Conservation (phyloP, 106 monocot genomes). For the Apostasia ramifera region DNA sequence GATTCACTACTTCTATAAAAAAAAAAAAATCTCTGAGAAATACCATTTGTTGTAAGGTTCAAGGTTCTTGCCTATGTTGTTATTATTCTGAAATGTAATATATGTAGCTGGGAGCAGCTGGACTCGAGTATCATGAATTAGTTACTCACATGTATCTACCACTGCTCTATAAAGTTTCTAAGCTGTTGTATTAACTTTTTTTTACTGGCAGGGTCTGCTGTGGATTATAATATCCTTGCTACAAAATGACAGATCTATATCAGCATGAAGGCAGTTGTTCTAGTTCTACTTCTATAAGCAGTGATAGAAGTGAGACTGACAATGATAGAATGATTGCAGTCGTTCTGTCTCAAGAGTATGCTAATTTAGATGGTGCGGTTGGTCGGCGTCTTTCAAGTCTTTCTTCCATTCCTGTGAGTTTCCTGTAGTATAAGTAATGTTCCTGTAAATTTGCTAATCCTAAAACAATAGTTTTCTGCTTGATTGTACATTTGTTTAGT, state of each 20-base stretch:
- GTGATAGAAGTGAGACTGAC: slow-evolving; percentile 37
- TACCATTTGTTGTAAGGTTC: too few species aligned
- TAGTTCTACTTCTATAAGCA: slow-evolving; percentile 39
- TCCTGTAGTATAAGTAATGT: slow-evolving; percentile 1
- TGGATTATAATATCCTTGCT: not conserved
- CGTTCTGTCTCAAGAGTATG: slow-evolving; percentile 88
- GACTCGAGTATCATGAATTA: too few species aligned
- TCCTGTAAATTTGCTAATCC: too few species aligned
- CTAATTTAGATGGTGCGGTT: slow-evolving; percentile 67
- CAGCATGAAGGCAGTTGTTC: slow-evolving; percentile 36
- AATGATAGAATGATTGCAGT: slow-evolving; percentile 90
- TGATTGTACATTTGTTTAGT: not conserved
- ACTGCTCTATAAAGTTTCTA: not conserved
- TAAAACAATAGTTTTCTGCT: too few species aligned
- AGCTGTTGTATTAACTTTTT: not conserved
- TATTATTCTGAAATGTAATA: too few species aligned
- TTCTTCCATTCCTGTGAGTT: slow-evolving; percentile 74
- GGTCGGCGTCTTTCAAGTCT: slow-evolving; percentile 59
- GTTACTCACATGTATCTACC: not conserved
- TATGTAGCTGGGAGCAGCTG: too few species aligned
- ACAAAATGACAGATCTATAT: slow-evolving; percentile 21
- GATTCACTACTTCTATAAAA: too few species aligned
- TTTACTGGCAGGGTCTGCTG: not conserved
- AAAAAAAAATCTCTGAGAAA: too few species aligned
- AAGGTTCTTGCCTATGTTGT: too few species aligned